A percentile compares a stretch with the other conserved stretches of the same genome.
Evolutionary conservation across 371 early-diverging fungal genomes (phyloP).

Genomic region (Edhazardia aedis): DNA sequence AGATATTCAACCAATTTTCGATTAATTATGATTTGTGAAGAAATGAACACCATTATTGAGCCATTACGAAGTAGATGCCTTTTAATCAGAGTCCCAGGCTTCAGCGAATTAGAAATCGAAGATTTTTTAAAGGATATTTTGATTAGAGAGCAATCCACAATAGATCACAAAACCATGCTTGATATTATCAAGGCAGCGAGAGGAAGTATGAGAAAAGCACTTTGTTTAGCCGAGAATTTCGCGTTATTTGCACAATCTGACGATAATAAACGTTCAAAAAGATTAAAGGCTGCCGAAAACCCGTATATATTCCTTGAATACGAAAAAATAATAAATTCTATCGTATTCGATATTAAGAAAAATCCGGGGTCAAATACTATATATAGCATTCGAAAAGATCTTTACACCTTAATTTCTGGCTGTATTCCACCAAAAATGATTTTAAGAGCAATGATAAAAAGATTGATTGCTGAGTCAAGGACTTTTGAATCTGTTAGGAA

Average conservation of each 20-base stretch:
- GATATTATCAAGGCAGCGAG: constrained; percentile 52
- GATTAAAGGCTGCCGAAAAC: constrained; percentile 23
- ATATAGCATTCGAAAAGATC: constrained; percentile 52
- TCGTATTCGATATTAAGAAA: constrained; percentile 52
- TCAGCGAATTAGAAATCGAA: constrained; percentile 52
- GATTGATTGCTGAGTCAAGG: constrained; percentile 1
- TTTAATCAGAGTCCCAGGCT: constrained; percentile 63
- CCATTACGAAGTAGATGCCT: constrained; percentile 84
- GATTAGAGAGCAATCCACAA: constrained; percentile 11
- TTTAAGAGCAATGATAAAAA: constrained; percentile 49
- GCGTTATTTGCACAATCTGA: constrained; percentile 54
- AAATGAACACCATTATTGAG: constrained; percentile 66
- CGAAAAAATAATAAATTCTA: constrained; percentile 55
- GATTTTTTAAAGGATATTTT: constrained; percentile 12
- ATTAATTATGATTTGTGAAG: constrained; percentile 69
- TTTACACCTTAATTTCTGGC: constrained; percentile 64
- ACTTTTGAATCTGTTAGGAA: background rate
- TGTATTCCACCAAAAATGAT: constrained; percentile 65
- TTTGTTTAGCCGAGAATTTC: constrained; percentile 61
- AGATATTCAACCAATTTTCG: constrained; percentile 75
- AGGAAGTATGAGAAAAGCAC: constrained; percentile 65
- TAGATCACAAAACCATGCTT: constrained; percentile 10
- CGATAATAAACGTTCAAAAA: constrained; percentile 49
- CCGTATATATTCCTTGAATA: constrained; percentile 55
- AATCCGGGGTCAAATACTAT: constrained; percentile 53